Percentiles rank a stretch among this genome's conserved stretches.
These are phyloP conservation scores for Cystobasidium slooffiae DNA, from an alignment of 1,284 basidiomycete genomes.

Conservation along the genomic window DNA sequence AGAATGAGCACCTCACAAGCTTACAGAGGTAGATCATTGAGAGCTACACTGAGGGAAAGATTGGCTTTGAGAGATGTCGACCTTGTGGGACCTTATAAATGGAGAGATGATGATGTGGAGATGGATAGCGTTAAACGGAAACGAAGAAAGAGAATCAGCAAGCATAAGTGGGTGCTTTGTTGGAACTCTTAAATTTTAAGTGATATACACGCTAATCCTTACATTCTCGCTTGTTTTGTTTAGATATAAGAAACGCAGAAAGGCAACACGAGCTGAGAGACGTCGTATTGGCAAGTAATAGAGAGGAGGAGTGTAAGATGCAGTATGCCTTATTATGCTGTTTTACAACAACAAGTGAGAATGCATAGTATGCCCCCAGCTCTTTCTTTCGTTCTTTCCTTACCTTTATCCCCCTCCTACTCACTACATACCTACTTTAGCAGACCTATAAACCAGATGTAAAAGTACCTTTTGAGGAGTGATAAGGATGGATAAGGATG, in stretches of 20 bases:
- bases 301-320: not conserved
- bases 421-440: no score
- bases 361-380: no score
- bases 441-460: no score
- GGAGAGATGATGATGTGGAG: not conserved
- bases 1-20: slow-evolving; percentile 17
- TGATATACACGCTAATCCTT: not conserved
- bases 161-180: slow-evolving; percentile 34
- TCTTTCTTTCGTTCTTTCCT: no score
- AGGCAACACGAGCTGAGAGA: slow-evolving; percentile 41
- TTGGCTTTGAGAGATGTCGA: slow-evolving; percentile 24
- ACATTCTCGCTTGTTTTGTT: not conserved
- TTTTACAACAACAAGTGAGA: no score
- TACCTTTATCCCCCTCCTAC: no score
- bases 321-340: no score
- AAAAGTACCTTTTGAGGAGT: no score
- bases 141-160: slow-evolving; percentile 36
- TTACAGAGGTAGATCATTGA: slow-evolving; percentile 32
- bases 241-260: slow-evolving; percentile 45
- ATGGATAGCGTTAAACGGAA: slow-evolving; percentile 41
- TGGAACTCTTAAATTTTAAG: not conserved
- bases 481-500: no score
- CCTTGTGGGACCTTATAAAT: slow-evolving; percentile 7
- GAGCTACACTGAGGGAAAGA: slow-evolving; percentile 23
- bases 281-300: slow-evolving; percentile 25